Percentiles rank a stretch among this genome's conserved stretches.
phyloP scores from a whole-genome alignment of 2,329 filamentous ascomycete genomes.

The Ploettnerulaceae sp. region DNA sequence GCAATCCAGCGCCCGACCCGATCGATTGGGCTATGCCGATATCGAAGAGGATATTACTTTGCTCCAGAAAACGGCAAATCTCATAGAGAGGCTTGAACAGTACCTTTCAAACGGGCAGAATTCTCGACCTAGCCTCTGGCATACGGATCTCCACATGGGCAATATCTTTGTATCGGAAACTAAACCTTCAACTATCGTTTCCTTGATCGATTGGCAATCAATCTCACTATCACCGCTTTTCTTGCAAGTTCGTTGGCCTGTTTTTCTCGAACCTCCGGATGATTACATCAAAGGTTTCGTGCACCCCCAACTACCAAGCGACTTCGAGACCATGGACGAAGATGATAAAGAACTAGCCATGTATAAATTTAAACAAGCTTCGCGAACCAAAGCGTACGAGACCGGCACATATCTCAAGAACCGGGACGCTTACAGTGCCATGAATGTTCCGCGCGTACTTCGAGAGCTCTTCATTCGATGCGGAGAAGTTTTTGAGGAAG shows the following conservation, averaged over 20 bases:
- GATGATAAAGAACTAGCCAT: not conserved
- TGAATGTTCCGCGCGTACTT: conserved; percentile 4
- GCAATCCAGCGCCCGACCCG: not conserved
- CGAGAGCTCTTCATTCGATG: conserved; percentile 5
- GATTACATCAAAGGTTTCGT: conserved; percentile 2
- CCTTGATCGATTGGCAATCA: conserved; percentile 4
- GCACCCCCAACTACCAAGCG: conserved; percentile 1
- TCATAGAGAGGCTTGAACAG: not conserved
- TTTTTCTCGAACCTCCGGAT: conserved; percentile 4
- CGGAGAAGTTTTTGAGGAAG: conserved; percentile 5
- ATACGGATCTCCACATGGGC: not conserved
- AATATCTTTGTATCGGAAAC: conserved; percentile 1
- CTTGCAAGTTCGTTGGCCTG: conserved; percentile 4
- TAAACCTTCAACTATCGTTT: not conserved
- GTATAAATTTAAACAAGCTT: conserved; percentile 4
- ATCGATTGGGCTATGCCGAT: not conserved
- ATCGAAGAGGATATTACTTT: not conserved
- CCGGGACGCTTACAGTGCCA: conserved; percentile 4
- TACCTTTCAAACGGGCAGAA: not conserved
- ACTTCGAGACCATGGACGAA: conserved; percentile 5
- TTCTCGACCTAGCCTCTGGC: conserved; percentile 1
- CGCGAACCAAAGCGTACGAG: conserved; percentile 3
- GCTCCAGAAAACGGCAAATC: not conserved
- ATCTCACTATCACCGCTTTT: conserved; percentile 4
- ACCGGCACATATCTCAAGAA: conserved; percentile 4